A percentile compares a stretch with the other conserved stretches of the same genome.
These are phyloP conservation scores for Paecilomyces niveus DNA, from an alignment of 2,329 filamentous ascomycete species.

Conservation along the genomic window DNA sequence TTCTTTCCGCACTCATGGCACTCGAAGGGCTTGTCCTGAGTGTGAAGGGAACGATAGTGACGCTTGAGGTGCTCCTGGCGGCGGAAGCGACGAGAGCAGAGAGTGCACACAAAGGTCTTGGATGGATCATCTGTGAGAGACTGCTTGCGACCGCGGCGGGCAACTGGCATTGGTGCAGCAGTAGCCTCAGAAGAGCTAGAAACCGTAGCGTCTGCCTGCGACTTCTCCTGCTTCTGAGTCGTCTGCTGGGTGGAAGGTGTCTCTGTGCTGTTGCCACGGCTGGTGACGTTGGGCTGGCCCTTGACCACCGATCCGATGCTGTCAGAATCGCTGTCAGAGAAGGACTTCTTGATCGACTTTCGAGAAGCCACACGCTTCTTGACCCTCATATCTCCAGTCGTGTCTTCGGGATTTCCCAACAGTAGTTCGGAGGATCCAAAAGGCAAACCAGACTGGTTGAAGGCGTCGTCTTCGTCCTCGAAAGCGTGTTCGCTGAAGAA, in stretches of 20 bases:
- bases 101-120: conserved; percentile 95
- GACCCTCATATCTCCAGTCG: conserved; percentile 34
- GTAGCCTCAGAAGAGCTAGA: conserved; percentile 37
- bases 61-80: conserved; percentile 98
- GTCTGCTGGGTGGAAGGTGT: conserved; percentile 33
- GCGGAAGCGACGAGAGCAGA: conserved; percentile 95
- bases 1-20: conserved; percentile 98
- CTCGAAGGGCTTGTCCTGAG: conserved; percentile 96
- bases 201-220: conserved; percentile 41
- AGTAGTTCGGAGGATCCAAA: conserved; percentile 42
- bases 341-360: conserved; percentile 28
- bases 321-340: conserved; percentile 23
- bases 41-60: conserved; percentile 97
- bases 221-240: conserved; percentile 36
- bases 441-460: conserved; percentile 56
- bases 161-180: conserved; percentile 50
- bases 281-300: conserved; percentile 22
- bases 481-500: conserved; percentile 71
- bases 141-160: conserved; percentile 95
- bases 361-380: conserved; percentile 40
- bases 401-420: conserved; percentile 36
- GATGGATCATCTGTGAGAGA: conserved; percentile 94
- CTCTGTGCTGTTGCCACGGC: conserved; percentile 24
- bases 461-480: conserved; percentile 61
- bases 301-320: conserved; percentile 16